Conservation (phyloP, 1,284 basidiomycete genomes). For the Rhodotorula sp. region DNA sequence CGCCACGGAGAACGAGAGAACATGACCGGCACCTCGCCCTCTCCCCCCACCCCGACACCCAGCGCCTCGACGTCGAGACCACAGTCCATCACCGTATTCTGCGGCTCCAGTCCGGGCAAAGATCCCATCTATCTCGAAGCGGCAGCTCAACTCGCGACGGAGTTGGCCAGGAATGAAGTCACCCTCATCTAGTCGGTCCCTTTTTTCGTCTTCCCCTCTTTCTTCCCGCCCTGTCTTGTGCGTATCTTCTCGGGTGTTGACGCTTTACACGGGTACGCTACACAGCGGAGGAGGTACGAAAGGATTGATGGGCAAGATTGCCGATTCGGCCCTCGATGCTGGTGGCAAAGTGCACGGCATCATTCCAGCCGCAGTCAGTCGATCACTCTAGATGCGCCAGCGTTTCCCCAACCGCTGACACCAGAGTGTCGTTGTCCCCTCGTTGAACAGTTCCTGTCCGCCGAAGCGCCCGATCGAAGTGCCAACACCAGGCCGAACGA, state of each 20-base stretch:
- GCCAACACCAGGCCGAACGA: constrained; percentile 23
- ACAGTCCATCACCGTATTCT: constrained; percentile 48
- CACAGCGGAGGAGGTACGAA: constrained; percentile 33
- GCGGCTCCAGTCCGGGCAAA: constrained; percentile 47
- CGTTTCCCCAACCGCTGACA: background rate
- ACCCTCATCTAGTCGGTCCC: constrained; percentile 29
- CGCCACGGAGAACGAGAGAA: background rate
- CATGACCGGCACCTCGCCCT: background rate
- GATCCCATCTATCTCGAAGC: constrained; percentile 44
- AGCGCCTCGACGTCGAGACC: background rate
- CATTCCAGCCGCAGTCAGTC: constrained; percentile 31
- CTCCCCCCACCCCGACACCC: too few species aligned
- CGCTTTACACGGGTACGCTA: too few species aligned
- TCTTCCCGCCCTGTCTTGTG: too few species aligned
- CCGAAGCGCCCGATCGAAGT: constrained; percentile 24
- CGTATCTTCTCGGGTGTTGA: too few species aligned
- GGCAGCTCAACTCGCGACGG: constrained; percentile 22
- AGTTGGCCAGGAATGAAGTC: constrained; percentile 13
- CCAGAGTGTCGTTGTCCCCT: background rate
- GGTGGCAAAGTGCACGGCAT: constrained; percentile 38
- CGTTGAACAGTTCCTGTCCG: constrained; percentile 21
- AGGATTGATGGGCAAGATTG: constrained; percentile 36
- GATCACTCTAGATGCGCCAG: background rate
- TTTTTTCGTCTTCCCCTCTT: too few species aligned
- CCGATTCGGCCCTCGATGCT: constrained; percentile 2